phyloP scores from a whole-genome alignment of 345 rosid species.

The Conringia planisiliqua region DNA sequence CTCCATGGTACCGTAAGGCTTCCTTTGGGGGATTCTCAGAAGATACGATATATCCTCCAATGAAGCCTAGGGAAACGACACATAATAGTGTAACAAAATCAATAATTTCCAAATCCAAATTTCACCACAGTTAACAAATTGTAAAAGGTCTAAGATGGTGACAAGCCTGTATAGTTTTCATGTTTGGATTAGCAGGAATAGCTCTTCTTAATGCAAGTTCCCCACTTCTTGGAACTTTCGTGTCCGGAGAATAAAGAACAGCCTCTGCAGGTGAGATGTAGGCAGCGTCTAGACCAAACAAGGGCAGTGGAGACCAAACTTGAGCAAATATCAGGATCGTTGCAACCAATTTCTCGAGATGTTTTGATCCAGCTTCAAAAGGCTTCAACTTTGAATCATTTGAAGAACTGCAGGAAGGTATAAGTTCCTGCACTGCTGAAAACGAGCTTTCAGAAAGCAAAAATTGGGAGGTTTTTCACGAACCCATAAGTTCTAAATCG shows the following conservation, averaged over 20 bases:
- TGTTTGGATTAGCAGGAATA: conserved; percentile 83
- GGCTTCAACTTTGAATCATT: conserved; percentile 28
- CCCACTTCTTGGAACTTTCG: conserved; percentile 91
- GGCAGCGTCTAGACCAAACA: conserved; percentile 48
- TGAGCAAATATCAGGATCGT: conserved; percentile 51
- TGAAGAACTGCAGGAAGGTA: conserved; percentile 21
- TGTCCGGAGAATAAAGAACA: conserved; percentile 83
- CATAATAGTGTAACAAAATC: conserved; percentile 5
- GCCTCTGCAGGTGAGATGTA: conserved; percentile 59
- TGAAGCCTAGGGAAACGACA: conserved; percentile 48
- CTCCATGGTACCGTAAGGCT: conserved; percentile 97
- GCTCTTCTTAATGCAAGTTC: conserved; percentile 89
- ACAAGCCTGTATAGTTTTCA: conserved; percentile 78
- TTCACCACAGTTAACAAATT: not conserved
- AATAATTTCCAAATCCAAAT: not conserved
- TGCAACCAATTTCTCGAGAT: conserved; percentile 50
- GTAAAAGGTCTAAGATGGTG: not conserved
- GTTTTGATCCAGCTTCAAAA: conserved; percentile 31
- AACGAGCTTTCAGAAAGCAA: conserved; percentile 30
- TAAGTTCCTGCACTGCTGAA: conserved; percentile 56
- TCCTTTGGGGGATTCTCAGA: conserved; percentile 92
- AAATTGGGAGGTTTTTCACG: not conserved
- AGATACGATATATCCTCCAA: conserved; percentile 88
- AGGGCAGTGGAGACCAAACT: conserved; percentile 59
- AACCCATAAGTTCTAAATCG: not conserved